Evolutionary conservation across 805 yeast species (phyloP).

Genomic region (Nakazawaea pomicola): DNA sequence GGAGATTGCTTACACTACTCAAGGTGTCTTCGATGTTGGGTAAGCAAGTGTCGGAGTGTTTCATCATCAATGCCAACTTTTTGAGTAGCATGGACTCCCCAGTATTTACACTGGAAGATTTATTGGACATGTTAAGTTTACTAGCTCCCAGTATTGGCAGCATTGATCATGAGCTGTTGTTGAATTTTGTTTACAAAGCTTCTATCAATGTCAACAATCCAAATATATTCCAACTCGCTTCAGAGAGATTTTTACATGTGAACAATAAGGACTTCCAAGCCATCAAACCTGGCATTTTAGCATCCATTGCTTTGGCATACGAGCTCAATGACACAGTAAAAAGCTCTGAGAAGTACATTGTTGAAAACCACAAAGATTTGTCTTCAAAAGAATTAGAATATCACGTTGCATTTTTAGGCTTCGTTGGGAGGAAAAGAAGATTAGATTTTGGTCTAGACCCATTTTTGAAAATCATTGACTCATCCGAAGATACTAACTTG

Average conservation of each 20-base stretch:
- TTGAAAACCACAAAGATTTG: neutral
- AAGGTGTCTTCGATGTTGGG: neutral
- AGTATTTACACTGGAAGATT: neutral
- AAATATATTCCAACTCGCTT: neutral
- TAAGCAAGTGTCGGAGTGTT: slow-evolving; percentile 4
- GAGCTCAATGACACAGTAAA: slow-evolving; percentile 12
- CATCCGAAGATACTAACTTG: slow-evolving; percentile 26
- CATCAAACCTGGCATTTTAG: slow-evolving; percentile 20
- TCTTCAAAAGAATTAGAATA: slow-evolving; percentile 2
- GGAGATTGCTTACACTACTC: neutral
- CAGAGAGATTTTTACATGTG: neutral
- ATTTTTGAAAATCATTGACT: slow-evolving; percentile 27
- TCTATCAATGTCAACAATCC: neutral
- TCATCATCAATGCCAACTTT: neutral
- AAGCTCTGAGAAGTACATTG: slow-evolving; percentile 1
- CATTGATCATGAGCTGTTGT: slow-evolving; percentile 1
- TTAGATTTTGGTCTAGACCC: slow-evolving; percentile 31
- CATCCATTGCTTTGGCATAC: slow-evolving; percentile 24
- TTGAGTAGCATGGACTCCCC: neutral
- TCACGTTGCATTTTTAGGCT: slow-evolving; percentile 39
- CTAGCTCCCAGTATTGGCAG: neutral
- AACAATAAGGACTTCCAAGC: neutral
- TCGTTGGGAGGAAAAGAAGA: slow-evolving; percentile 34
- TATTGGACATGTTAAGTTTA: neutral
- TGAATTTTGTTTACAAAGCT: neutral